phyloP scores from a whole-genome alignment of 768 basidiomycete species.

The Arthromyces matolae region DNA sequence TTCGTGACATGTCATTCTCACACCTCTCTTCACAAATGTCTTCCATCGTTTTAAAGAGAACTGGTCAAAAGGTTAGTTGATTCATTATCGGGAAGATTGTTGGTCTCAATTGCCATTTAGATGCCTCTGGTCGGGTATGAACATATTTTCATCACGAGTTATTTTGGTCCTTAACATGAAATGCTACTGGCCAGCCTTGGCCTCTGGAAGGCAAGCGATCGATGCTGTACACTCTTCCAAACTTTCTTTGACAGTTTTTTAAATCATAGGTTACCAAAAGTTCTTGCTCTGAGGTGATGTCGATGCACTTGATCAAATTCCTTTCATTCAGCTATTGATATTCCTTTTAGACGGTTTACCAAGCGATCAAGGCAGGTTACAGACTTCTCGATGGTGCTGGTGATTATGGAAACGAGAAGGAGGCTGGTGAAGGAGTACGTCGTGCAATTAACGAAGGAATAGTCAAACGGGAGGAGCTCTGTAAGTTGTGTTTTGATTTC shows the following conservation, averaged over 20 bases:
- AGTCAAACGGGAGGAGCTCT: conserved; percentile 85
- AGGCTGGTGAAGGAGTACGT: conserved; percentile 75
- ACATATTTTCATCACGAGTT: too few species aligned
- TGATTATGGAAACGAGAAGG: conserved; percentile 88
- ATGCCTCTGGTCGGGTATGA: conserved; percentile 72
- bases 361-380: conserved; percentile 83
- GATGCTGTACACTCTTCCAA: conserved; percentile 8
- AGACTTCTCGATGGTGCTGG: conserved; percentile 84
- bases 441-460: conserved; percentile 78
- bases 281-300: conserved; percentile 55
- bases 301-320: background rate
- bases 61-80: conserved; percentile 49
- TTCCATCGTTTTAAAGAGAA: conserved; percentile 52
- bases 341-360: conserved; percentile 64
- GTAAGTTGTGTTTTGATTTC: conserved; percentile 38
- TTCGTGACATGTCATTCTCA: conserved; percentile 1
- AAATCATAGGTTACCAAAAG: conserved; percentile 53
- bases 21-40: conserved; percentile 36
- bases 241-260: conserved; percentile 41
- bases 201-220: conserved; percentile 58
- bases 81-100: background rate
- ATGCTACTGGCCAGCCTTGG: conserved; percentile 49
- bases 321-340: background rate
- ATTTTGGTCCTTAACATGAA: conserved; percentile 7
- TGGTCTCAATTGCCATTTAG: conserved; percentile 28